phyloP scores from a whole-genome alignment of 257 asterid genomes.

The Lycium barbarum region DNA sequence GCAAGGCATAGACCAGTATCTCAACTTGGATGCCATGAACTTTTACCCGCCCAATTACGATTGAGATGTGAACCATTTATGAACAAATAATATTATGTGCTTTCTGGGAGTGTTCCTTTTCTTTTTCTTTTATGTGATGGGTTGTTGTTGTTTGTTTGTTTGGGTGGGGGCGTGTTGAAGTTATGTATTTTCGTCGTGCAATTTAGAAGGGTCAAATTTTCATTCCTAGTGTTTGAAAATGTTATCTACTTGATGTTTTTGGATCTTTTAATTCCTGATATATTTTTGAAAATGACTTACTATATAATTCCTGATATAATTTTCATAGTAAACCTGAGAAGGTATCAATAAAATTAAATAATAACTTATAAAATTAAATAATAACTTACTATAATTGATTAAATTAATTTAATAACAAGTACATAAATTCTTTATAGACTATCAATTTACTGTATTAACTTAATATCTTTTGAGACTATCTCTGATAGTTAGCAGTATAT shows the following conservation, averaged over 20 bases:
- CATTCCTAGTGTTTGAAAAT: not conserved
- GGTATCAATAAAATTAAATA: too few relatives aligned
- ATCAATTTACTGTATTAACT: too few relatives aligned
- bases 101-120: not conserved
- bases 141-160: too few relatives aligned
- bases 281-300: not conserved
- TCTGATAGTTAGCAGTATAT: too few relatives aligned
- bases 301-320: not conserved
- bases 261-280: not conserved
- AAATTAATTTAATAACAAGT: too few relatives aligned
- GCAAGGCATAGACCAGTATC: slow-evolving; percentile 22
- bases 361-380: too few relatives aligned
- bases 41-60: not conserved
- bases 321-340: too few relatives aligned
- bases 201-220: not conserved
- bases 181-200: not conserved
- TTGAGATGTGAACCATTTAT: not conserved
- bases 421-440: too few relatives aligned
- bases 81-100: not conserved
- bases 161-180: not conserved
- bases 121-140: not conserved
- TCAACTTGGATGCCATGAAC: slow-evolving; percentile 28
- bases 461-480: too few relatives aligned
- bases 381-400: too few relatives aligned
- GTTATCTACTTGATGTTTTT: not conserved